Evolutionary conservation across 2,329 filamentous ascomycete species (phyloP), one percentile per base, ranked within the genome.

Genomic region (Diaporthe sp.): DNA sequence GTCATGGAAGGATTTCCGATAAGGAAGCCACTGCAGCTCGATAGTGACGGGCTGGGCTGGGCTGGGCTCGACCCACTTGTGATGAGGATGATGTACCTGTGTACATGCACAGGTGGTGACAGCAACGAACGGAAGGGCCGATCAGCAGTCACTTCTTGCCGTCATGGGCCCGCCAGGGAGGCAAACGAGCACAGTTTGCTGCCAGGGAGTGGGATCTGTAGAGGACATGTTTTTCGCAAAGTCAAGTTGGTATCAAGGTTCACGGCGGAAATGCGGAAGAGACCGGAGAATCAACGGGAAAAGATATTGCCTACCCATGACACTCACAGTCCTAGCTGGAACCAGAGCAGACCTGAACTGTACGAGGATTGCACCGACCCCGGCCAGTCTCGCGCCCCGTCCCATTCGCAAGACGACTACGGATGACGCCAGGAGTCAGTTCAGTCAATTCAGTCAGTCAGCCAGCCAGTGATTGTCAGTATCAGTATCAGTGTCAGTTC

Each of bases 191-290:
- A 25, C 31, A 15, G 31, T 12, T 34, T 46, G 22, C 58, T 28
- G 58, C 42, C 58, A 61, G 37, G 4, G 31, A 53, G 25, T 42
- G 58, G 37, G 37, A 61, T 42, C 39, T 25, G 37, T 39, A 67
- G 62, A 68, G 65, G 1, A 53, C 34, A 28, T 39, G 31, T 25
- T 49, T 34, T 67, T 34, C 28, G 25, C 15, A 31, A 28, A 25
- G 19, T 39, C 37, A 12, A 13, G 42, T 19, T 42, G 49, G 22
- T 28, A 70, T 42, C 65, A 70, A 42, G 49, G 49, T 55, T 70
- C 65, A 9, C 49, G 65, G 65, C 65, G 65, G 65, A 70, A 70
- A 70, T 55, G 42, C 65, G 65, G 65, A 70, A 70, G n/a, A 53
- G 31, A 28, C 65, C 65, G 65, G 65, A 70, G 65, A 70, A 42